Evolutionary conservation across 495 filamentous ascomycete species (phyloP).

Genomic region (Podospora australis): DNA sequence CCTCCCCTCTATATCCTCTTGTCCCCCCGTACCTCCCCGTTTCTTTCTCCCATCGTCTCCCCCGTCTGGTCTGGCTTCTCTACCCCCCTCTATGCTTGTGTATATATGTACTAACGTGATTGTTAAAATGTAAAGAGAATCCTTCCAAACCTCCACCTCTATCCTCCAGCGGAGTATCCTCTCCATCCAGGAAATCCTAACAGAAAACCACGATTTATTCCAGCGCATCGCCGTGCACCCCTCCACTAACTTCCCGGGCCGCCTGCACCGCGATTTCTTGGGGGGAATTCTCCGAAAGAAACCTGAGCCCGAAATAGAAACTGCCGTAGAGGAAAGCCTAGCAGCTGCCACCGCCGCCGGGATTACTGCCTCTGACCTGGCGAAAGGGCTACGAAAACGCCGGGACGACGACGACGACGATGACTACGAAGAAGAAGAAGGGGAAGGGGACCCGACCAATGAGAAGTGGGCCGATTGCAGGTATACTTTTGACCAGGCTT

Average conservation of each 20-base stretch:
- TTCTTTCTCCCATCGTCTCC: too few relatives aligned
- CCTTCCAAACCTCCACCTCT: conserved; percentile 59
- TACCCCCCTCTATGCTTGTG: too few relatives aligned
- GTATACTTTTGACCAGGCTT: conserved; percentile 28
- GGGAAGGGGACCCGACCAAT: conserved; percentile 34
- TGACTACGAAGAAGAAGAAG: conserved; percentile 17
- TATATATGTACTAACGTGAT: too few relatives aligned
- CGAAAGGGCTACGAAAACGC: not conserved
- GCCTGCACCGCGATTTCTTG: conserved; percentile 58
- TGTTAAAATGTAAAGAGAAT: conserved; percentile 56
- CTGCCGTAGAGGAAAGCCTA: conserved; percentile 61
- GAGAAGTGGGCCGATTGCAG: conserved; percentile 37
- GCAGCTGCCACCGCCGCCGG: conserved; percentile 23
- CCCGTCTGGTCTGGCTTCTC: too few relatives aligned
- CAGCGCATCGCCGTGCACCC: conserved; percentile 63
- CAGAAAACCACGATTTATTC: conserved; percentile 54
- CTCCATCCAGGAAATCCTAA: conserved; percentile 51
- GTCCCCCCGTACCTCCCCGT: too few relatives aligned
- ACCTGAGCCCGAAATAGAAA: conserved; percentile 66
- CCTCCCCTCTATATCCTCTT: too few relatives aligned
- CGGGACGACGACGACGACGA: conserved; percentile 9
- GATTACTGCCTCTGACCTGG: not conserved
- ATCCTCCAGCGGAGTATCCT: conserved; percentile 61
- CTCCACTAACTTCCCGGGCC: conserved; percentile 66
- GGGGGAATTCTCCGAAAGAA: conserved; percentile 70